Conservation (phyloP, 768 basidiomycete species). For the Mycena belliarum region DNA sequence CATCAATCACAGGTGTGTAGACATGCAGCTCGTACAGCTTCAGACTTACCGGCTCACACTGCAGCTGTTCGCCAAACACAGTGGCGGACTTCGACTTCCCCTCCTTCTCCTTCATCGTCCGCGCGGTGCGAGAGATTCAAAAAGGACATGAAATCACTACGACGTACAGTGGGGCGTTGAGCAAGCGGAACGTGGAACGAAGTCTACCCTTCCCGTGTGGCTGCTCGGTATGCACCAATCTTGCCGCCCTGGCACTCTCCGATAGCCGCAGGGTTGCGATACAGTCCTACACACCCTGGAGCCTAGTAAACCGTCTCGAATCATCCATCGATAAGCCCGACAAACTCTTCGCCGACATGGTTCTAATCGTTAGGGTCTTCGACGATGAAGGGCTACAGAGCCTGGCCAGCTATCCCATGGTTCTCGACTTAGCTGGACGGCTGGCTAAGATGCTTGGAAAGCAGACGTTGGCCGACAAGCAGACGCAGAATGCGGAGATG, state of each 20-base stretch:
- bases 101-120: conserved; percentile 2
- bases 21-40: no score
- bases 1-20: conserved; percentile 9
- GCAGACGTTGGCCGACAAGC: neutral
- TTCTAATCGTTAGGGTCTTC: neutral
- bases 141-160: neutral
- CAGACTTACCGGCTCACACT: no score
- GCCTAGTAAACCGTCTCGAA: neutral
- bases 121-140: neutral
- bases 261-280: neutral
- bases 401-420: neutral
- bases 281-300: neutral
- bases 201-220: neutral
- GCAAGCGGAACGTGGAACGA: neutral
- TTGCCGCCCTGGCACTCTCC: neutral
- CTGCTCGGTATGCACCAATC: neutral
- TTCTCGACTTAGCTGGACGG: neutral
- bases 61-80: conserved; percentile 8
- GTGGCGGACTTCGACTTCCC: conserved; percentile 2
- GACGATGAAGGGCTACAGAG: neutral
- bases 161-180: neutral
- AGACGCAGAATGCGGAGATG: neutral
- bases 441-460: neutral
- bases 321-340: neutral
- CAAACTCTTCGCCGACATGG: neutral